Percentiles rank a stretch among this genome's conserved stretches.
Conservation (phyloP, 2,329 filamentous ascomycete genomes). For the Aspergillus sp. region DNA sequence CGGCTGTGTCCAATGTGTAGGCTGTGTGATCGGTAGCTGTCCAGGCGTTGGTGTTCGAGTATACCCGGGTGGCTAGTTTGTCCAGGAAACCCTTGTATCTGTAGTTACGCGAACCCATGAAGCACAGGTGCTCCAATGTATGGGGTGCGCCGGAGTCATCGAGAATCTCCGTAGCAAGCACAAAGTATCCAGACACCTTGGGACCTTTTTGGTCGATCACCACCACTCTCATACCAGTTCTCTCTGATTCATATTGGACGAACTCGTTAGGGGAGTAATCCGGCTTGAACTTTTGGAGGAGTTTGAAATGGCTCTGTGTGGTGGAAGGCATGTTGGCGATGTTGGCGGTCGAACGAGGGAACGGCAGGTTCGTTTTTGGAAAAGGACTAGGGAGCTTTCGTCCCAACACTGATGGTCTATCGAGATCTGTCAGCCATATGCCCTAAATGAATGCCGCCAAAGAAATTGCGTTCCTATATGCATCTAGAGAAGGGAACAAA, state of each 20-base stretch:
- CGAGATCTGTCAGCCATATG: slow-evolving; percentile 11
- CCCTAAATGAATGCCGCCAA: background rate
- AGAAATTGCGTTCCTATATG: slow-evolving; percentile 2
- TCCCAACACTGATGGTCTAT: slow-evolving; percentile 16
- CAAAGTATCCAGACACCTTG: slow-evolving; percentile 93
- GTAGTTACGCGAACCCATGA: slow-evolving; percentile 90
- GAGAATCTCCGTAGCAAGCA: slow-evolving; percentile 91
- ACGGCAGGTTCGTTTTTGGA: slow-evolving; percentile 4
- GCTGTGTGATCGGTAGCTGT: slow-evolving; percentile 94
- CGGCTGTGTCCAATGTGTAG: slow-evolving; percentile 89
- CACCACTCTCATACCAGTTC: slow-evolving; percentile 90
- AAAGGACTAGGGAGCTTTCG: slow-evolving; percentile 13
- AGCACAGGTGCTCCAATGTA: slow-evolving; percentile 74
- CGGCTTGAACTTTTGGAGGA: slow-evolving; percentile 75
- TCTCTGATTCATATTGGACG: slow-evolving; percentile 90
- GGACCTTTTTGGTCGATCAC: slow-evolving; percentile 88
- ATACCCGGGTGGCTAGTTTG: slow-evolving; percentile 86
- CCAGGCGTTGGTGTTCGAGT: slow-evolving; percentile 94
- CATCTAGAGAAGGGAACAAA: slow-evolving; percentile 4
- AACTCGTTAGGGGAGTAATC: slow-evolving; percentile 85
- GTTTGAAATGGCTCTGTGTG: slow-evolving; percentile 61
- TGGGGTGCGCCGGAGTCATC: slow-evolving; percentile 93
- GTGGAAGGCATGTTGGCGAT: slow-evolving; percentile 55
- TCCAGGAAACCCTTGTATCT: slow-evolving; percentile 92
- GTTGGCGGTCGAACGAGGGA: slow-evolving; percentile 23